These are phyloP conservation scores for Scedosporium boydii DNA, from an alignment of 2,329 filamentous ascomycete genomes.

Conservation along the genomic window DNA sequence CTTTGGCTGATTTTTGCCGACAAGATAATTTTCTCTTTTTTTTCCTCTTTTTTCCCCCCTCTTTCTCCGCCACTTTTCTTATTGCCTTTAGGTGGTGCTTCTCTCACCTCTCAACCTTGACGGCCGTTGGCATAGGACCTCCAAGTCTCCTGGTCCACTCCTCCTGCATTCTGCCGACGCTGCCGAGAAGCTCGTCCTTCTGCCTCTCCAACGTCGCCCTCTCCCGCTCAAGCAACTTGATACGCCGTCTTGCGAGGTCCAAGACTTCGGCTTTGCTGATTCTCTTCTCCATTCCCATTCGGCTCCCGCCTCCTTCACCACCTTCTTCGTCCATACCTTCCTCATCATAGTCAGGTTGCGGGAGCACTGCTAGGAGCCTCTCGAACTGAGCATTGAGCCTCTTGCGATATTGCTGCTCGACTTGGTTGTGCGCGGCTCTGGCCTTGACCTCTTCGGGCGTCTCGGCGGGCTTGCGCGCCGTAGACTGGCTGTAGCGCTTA, in stretches of 20 bases:
- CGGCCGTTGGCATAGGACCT: not conserved
- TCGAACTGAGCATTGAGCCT: constrained; percentile 36
- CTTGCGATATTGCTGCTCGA: constrained; percentile 39
- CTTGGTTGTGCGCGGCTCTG: constrained; percentile 30
- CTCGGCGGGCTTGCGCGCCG: constrained; percentile 20
- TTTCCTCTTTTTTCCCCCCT: not conserved
- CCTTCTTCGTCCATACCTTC: constrained; percentile 15
- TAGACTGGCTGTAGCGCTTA: constrained; percentile 9
- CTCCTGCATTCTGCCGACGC: constrained; percentile 3
- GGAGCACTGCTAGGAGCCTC: constrained; percentile 29
- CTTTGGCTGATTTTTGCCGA: not conserved
- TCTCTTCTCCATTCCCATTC: constrained; percentile 14
- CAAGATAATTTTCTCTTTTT: not conserved
- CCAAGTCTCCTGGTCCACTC: constrained; percentile 3
- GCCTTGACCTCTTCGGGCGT: constrained; percentile 17
- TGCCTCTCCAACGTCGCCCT: constrained; percentile 25
- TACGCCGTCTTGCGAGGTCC: constrained; percentile 33
- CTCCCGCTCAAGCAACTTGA: constrained; percentile 28
- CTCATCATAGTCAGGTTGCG: constrained; percentile 18
- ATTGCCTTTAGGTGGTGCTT: not conserved
- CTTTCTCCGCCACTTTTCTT: not conserved
- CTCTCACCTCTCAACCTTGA: constrained; percentile 5
- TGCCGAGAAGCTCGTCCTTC: constrained; percentile 19
- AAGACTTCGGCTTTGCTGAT: constrained; percentile 35
- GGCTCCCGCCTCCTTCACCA: constrained; percentile 15